phyloP scores from a whole-genome alignment of 345 rosid genomes.

The Brassica juncea region DNA sequence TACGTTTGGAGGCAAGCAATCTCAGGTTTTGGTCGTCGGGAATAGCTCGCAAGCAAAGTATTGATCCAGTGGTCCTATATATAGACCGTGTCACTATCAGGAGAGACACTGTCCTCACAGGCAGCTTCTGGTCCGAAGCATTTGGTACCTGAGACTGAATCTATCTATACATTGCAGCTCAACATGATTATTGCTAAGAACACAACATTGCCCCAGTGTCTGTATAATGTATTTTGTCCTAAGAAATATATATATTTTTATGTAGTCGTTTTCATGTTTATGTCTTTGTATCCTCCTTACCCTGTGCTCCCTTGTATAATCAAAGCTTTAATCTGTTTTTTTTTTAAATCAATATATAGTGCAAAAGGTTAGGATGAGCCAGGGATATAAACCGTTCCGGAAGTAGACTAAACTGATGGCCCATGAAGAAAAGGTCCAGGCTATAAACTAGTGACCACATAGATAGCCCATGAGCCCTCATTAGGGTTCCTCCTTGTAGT shows the following conservation, averaged over 20 bases:
- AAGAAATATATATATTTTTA: not conserved
- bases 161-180: slow-evolving; percentile 23
- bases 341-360: not conserved
- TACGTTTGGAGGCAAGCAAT: slow-evolving; percentile 23
- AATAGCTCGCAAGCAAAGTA: slow-evolving; percentile 22
- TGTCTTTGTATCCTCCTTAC: slow-evolving; percentile 7
- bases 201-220: slow-evolving; percentile 13
- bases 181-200: slow-evolving; percentile 30
- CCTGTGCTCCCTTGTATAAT: not conserved
- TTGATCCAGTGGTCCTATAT: slow-evolving; percentile 19
- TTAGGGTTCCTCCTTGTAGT: slow-evolving; percentile 8
- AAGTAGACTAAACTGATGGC: not conserved
- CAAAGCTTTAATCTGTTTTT: not conserved
- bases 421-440: not conserved
- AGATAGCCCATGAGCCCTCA: not conserved
- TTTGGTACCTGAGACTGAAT: slow-evolving; percentile 25
- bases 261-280: slow-evolving; percentile 1
- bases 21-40: slow-evolving; percentile 34
- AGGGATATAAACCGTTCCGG: not conserved
- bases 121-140: slow-evolving; percentile 23
- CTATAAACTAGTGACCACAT: not conserved
- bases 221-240: slow-evolving; percentile 17
- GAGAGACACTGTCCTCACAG: slow-evolving; percentile 14
- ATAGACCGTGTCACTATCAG: slow-evolving; percentile 19
- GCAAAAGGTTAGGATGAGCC: not conserved